Evolutionary conservation across 1,284 basidiomycete genomes (phyloP), one percentile per base, ranked within the genome.

Genomic region (Leccinum variabile): DNA sequence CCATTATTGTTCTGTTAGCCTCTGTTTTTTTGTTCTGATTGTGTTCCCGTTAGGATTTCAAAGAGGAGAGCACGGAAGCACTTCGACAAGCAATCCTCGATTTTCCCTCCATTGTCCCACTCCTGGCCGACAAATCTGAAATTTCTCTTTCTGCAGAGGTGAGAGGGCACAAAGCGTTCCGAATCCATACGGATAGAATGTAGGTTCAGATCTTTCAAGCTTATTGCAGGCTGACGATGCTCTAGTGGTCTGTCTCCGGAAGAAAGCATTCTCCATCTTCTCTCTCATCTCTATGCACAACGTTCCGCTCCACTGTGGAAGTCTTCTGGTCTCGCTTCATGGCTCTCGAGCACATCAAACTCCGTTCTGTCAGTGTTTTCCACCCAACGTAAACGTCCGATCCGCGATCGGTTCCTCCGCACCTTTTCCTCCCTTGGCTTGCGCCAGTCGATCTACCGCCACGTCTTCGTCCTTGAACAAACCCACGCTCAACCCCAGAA

Each of bases 61-160:
- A 59, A 33, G 61, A 66, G 37, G 58, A 70, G 76, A 90, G 89
- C 66, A 88, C 88, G 0, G 76, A 77, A 37, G 91, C 89, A 0
- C 79, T 97, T 44, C 78, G 81, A 60, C 82, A 90, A 16, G 94
- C 94, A 0, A 85, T 95, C 13, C 72, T 82, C 14, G 82, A 84
- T 1, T 97, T 94, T 75, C 95, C 95, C 0, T 86, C 89, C 7
- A 82, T 95, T 6, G 83, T 94, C 0, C 87, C 89, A 0, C 80
- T 94, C 7, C 78, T 97, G 0, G 91, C 92, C 2, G 92, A 95
- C 72, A 95, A 94, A 75, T 81, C 91, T 11, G 92, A 94, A 16
- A 82, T 90, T 3, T 76, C 79, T 6, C 73, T 97, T 1, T 82
- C 92, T 1, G 76, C 76, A 3, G 77, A 82, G 1, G 79, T 92